Evolutionary conservation across 1,139 yeast genomes (phyloP).

Genomic region (Blastobotrys buckinghamii): DNA sequence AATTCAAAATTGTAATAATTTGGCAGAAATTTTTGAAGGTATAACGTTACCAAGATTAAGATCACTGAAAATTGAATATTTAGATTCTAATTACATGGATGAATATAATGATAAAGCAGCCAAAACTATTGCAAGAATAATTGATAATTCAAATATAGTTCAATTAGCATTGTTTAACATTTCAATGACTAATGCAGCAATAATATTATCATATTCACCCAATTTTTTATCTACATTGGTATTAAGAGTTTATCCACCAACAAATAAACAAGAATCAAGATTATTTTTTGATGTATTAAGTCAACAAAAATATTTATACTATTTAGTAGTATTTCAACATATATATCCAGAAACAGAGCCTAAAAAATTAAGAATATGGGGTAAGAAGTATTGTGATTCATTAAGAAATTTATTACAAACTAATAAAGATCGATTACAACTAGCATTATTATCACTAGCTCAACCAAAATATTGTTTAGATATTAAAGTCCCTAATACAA

Average conservation of each 20-base stretch:
- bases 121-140: not conserved
- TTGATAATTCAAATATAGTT: not conserved
- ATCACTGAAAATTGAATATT: not conserved
- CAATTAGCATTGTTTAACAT: not conserved
- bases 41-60: not conserved
- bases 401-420: not conserved
- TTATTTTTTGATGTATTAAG: not conserved
- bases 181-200: not conserved
- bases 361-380: not conserved
- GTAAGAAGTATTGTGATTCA: conserved; percentile 5
- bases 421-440: not conserved
- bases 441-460: conserved; percentile 2
- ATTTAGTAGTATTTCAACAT: conserved; percentile 1
- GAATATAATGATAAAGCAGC: not conserved
- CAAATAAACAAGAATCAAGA: not conserved
- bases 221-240: not conserved
- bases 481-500: not conserved
- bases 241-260: not conserved
- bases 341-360: not conserved
- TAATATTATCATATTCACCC: not conserved
- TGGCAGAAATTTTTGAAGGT: not conserved
- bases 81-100: not conserved
- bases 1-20: not conserved
- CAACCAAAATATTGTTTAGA: not conserved
- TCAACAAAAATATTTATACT: not conserved